Percentiles rank a stretch among this genome's conserved stretches.
Conservation (phyloP, 1,284 basidiomycete genomes). For the Marasmius sp. region DNA sequence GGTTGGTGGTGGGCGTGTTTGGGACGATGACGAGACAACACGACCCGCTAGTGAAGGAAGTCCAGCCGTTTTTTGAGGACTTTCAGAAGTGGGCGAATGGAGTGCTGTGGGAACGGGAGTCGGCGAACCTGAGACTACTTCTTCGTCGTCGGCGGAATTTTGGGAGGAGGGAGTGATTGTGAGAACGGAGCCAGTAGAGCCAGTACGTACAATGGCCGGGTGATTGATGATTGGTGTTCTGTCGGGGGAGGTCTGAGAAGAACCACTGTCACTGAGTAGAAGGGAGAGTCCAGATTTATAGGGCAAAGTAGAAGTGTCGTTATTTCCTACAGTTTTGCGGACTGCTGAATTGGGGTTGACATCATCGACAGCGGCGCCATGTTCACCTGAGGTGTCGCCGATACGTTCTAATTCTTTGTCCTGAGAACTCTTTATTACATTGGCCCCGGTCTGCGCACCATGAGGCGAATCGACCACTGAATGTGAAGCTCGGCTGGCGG, state of each 20-base stretch:
- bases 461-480: no score
- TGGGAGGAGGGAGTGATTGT: background rate
- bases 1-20: background rate
- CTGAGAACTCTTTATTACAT: no score
- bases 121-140: constrained; percentile 7
- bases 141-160: background rate
- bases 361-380: no score
- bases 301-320: background rate
- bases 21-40: background rate
- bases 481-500: no score
- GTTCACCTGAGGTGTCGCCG: no score
- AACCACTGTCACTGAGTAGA: background rate
- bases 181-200: constrained; percentile 1
- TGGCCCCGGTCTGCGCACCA: no score
- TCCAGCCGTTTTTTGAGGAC: background rate
- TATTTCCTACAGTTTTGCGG: no score
- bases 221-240: background rate
- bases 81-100: constrained; percentile 6
- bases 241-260: background rate
- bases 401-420: no score
- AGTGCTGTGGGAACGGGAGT: constrained; percentile 8
- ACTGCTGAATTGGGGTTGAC: no score
- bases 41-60: background rate
- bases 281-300: constrained; percentile 11
- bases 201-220: background rate